Conservation (phyloP, 306 rosid species). For the Cucurbita pepo region DNA sequence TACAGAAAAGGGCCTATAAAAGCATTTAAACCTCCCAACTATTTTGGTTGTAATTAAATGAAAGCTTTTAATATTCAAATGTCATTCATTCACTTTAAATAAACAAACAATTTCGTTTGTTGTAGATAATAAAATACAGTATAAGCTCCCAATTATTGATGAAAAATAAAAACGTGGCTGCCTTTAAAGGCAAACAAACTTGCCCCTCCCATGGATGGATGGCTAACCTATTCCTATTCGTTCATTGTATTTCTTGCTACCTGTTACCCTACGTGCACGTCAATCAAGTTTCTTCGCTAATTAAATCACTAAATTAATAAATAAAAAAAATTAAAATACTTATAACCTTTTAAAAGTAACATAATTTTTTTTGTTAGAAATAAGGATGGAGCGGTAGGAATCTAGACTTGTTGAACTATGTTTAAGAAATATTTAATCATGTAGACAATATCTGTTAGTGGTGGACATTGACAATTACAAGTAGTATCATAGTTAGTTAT, state of each 20-base stretch:
- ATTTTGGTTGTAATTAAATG: neutral
- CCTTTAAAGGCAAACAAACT: neutral
- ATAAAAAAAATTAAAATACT: too few relatives aligned
- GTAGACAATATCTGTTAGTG: too few relatives aligned
- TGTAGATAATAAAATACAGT: neutral
- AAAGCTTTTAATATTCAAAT: neutral
- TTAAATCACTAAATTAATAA: too few relatives aligned
- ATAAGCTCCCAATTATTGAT: neutral
- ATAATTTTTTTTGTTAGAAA: too few relatives aligned
- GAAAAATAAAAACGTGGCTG: neutral
- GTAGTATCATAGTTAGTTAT: too few relatives aligned
- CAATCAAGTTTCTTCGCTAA: neutral
- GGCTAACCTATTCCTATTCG: neutral
- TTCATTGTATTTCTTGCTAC: neutral
- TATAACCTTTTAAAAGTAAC: too few relatives aligned
- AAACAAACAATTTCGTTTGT: neutral
- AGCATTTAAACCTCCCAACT: neutral
- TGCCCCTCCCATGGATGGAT: neutral
- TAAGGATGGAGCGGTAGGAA: too few relatives aligned
- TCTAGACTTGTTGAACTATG: too few relatives aligned
- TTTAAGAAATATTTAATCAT: too few relatives aligned
- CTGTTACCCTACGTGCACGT: neutral
- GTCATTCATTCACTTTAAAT: neutral
- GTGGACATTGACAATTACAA: too few relatives aligned
- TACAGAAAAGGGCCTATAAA: neutral